Evolutionary conservation across 2,329 filamentous ascomycete genomes (phyloP).

Genomic region (Orbilia javanica): DNA sequence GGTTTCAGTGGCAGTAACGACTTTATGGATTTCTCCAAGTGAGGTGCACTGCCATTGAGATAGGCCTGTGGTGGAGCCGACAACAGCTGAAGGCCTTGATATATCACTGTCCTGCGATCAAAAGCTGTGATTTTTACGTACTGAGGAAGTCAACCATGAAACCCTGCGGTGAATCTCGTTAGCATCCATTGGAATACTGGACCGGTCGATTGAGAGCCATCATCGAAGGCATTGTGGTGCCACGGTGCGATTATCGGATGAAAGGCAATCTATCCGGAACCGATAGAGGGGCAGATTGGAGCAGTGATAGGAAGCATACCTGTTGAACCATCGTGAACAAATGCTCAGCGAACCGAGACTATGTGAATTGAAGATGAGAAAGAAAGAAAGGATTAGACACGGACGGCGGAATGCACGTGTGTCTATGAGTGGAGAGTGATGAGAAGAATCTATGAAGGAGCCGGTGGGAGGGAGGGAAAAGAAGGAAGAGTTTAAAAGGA

Average conservation of each 20-base stretch:
- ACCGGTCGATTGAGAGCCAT: neutral
- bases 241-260: conserved; percentile 35
- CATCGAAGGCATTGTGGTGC: conserved; percentile 37
- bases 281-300: conserved; percentile 40
- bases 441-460: conserved; percentile 50
- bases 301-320: conserved; percentile 40
- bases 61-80: conserved; percentile 63
- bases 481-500: conserved; percentile 54
- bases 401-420: conserved; percentile 51
- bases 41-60: conserved; percentile 98
- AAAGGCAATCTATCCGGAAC: conserved; percentile 29
- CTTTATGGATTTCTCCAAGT: conserved; percentile 71
- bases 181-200: conserved; percentile 38
- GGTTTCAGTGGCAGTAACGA: conserved; percentile 7
- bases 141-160: conserved; percentile 58
- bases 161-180: conserved; percentile 33
- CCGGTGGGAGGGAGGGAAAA: conserved; percentile 34
- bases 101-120: conserved; percentile 17
- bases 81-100: conserved; percentile 35
- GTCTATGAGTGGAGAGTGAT: conserved; percentile 57
- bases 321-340: conserved; percentile 56
- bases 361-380: conserved; percentile 40
- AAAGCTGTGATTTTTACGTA: conserved; percentile 37
- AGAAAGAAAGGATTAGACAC: conserved; percentile 47
- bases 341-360: conserved; percentile 57